A percentile compares a stretch with the other conserved stretches of the same genome.
Evolutionary conservation across 23 red algal genomes (phyloP).

Genomic region (Pyropia haitanensis): DNA sequence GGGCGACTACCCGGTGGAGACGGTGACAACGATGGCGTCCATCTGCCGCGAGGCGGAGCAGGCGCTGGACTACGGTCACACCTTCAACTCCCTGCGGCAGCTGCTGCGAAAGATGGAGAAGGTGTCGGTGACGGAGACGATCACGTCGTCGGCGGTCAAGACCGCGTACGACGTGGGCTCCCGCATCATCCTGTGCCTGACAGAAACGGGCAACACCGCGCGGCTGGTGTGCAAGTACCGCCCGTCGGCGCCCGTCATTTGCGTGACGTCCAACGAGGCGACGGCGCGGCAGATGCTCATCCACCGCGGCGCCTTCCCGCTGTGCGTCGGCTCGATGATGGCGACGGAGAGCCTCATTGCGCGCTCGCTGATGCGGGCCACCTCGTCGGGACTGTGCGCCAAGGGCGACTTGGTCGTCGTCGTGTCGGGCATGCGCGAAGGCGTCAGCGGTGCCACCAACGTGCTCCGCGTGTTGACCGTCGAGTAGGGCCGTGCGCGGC

Average conservation of each 20-base stretch:
- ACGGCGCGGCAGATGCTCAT: slow-evolving; percentile 81
- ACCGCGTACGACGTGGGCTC: slow-evolving; percentile 73
- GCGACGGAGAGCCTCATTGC: slow-evolving; percentile 89
- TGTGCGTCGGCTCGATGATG: slow-evolving; percentile 83
- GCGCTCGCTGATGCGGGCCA: slow-evolving; percentile 44
- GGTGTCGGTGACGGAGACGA: slow-evolving; percentile 74
- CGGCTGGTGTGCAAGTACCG: slow-evolving; percentile 95
- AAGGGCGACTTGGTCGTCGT: slow-evolving; percentile 75
- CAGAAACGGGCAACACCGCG: slow-evolving; percentile 77
- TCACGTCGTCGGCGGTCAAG: slow-evolving; percentile 89
- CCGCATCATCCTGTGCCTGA: slow-evolving; percentile 80
- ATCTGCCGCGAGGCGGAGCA: slow-evolving; percentile 89
- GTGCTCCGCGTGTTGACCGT: slow-evolving; percentile 74
- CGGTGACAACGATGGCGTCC: slow-evolving; percentile 67
- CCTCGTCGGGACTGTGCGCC: slow-evolving; percentile 34
- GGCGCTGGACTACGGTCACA: slow-evolving; percentile 63
- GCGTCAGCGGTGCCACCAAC: slow-evolving; percentile 74
- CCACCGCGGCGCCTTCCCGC: slow-evolving; percentile 64
- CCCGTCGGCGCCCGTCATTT: slow-evolving; percentile 66
- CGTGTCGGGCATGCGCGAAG: slow-evolving; percentile 88
- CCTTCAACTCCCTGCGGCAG: slow-evolving; percentile 52
- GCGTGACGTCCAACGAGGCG: slow-evolving; percentile 84
- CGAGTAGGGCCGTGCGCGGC: slow-evolving; percentile 28
- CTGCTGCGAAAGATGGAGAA: slow-evolving; percentile 23
- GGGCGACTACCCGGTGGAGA: slow-evolving; percentile 78